Evolutionary conservation across 768 basidiomycete species (phyloP).

Genomic region (Tulasnella sp.): DNA sequence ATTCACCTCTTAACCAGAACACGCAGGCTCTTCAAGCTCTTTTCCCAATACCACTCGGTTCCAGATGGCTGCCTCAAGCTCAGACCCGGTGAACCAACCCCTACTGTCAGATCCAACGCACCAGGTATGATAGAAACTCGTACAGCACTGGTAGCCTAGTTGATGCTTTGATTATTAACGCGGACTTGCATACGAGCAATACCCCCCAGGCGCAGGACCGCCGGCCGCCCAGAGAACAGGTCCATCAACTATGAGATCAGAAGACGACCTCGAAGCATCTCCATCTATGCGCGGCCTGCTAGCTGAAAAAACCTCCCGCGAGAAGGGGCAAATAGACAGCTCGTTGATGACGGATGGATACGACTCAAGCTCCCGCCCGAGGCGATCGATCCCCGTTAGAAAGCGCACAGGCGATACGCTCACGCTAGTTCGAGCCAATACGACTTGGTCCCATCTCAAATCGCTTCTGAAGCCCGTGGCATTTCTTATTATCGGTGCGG

Average conservation of each 20-base stretch:
- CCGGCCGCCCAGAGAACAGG: neutral
- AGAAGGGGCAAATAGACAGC: neutral
- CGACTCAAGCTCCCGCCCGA: neutral
- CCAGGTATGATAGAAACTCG: neutral
- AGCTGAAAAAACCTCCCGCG: neutral
- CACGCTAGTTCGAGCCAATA: too few species aligned
- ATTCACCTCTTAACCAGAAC: neutral
- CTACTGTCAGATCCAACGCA: neutral
- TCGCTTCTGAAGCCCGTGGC: neutral
- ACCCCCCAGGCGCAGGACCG: neutral
- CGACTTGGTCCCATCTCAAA: neutral
- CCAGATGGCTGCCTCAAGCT: neutral
- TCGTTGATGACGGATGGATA: neutral
- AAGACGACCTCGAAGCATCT: neutral
- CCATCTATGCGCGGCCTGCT: neutral
- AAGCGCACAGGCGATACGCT: too few species aligned
- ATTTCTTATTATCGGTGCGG: neutral
- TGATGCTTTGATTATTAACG: neutral
- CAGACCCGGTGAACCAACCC: neutral
- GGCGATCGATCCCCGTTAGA: too few species aligned
- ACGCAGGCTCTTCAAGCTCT: neutral
- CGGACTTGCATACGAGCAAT: neutral
- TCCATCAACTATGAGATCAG: neutral
- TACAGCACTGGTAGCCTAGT: neutral
- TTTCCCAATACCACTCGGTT: neutral